Base-by-base conservation (phyloP, 345 rosid species). In the Dovyalis caffra region DNA sequence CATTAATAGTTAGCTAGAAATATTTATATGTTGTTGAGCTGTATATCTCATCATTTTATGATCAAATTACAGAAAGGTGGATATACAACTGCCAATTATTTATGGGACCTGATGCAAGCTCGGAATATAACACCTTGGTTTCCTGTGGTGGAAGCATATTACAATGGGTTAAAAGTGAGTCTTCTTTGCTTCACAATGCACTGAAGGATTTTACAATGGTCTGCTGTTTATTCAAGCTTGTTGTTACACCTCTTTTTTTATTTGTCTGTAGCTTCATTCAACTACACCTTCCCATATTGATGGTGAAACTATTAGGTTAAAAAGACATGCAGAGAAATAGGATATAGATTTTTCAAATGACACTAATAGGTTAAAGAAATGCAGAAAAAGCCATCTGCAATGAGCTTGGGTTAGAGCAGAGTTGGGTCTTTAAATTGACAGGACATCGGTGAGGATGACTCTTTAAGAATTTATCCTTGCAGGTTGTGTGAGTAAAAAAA, bases 31-130 rank as follows among this genome's bases (percentile, higher is more conserved):
- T 12, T 40, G 47, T 40, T 40, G 47, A 40, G 47, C 47, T 40
- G 16, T 40, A 40, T 40, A 40, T 40, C 47, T 40, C 47, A 40
- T 40, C 47, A 40, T 40, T 40, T 40, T 40, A 40, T 40, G 16
- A 40, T 40, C 11, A 40, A 40, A 40, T 45, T 61, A 45, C 91
- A 91, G 99, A 83, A 85, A 23, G 98, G 98, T 69, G 99, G 97
- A 43, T 95, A 90, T 80, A 87, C 92, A 23, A 85, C 78, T 69
- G 98, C 99, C 75, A 93, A 95, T 83, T 88, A 75, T 75, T 76
- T 92, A 79, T 95, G 99, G 99, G 97, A 95, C 84, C 76, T 95
- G 77, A 89, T 91, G 94, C 93, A 85, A 84, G 82, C 90, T 63
- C 93, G 93, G 58, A 87, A 81, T 0, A 21, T 81, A n/a, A 60